Percentiles rank a stretch among this genome's conserved stretches.
Evolutionary conservation across 345 rosid genomes (phyloP).

Genomic region (Rhodamnia argentea): DNA sequence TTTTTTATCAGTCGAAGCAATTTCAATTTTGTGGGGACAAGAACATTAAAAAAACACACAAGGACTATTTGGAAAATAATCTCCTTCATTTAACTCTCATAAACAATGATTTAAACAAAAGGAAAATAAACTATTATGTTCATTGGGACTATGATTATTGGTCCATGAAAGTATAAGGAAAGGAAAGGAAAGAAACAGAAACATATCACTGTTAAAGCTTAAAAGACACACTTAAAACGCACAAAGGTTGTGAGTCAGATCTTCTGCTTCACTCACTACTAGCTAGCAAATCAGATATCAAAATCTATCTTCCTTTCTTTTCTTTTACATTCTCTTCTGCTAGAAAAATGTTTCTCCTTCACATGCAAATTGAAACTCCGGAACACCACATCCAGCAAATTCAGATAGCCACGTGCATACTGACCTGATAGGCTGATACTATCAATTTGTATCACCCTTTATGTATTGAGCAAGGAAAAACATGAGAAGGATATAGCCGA

Average conservation of each 20-base stretch:
- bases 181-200: background rate
- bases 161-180: background rate
- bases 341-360: background rate
- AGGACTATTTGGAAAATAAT: background rate
- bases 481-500: background rate
- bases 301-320: background rate
- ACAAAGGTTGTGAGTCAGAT: background rate
- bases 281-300: background rate
- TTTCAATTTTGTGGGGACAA: background rate
- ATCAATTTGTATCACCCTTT: background rate
- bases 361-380: background rate
- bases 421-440: background rate
- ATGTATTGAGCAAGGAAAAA: background rate
- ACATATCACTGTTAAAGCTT: background rate
- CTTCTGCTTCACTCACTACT: background rate
- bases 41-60: background rate
- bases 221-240: background rate
- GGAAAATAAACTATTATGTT: background rate
- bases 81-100: background rate
- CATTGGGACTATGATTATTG: background rate
- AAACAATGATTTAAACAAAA: background rate
- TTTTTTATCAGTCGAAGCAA: background rate
- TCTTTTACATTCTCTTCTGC: background rate
- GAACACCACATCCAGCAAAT: background rate
- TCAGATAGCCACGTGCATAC: background rate